Evolutionary conservation across 768 basidiomycete genomes (phyloP), one percentile per base, ranked within the genome.

Genomic region (Boletus subparvulus): DNA sequence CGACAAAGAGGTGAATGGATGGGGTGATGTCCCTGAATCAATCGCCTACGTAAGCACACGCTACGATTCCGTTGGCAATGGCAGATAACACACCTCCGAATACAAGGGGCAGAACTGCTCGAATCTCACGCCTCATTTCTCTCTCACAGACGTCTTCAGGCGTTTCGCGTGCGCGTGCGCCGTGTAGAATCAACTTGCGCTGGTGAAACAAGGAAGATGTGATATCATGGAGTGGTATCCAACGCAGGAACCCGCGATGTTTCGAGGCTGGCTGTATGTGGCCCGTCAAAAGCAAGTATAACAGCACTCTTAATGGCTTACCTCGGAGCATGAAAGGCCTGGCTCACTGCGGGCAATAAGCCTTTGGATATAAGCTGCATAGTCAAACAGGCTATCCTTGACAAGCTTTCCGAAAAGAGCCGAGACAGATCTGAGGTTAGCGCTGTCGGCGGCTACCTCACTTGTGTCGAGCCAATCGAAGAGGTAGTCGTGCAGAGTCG

Each of bases 401-500:
- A 89, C 81, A 2, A 94, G 78, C 66, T 88, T 85, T 4, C 85
- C 90, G 52, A 84, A 90, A 8, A 93, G 72, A 16, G 86, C 72
- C 11, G 89, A 80, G 28, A 91, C 80, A n/a, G 81, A 71, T 32
- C 78, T 74, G 4, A 89, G 73, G 62, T 85, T 88, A 7, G 71
- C 72, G 14, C 68, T 54, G 32, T 90, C 82, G 1, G 77, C 80
- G 4, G 86, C 86, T 17, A 83, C 79, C 7, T 84, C 81, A 11
- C 80, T 86, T 1, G 76, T 75, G 65, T 93, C 88, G 28, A 93
- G 72, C 92, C 92, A 94, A 49, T 88, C 84, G 62, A 94, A 92
- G 11, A 94, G 72, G 57, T 84, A 77, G 59, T 92, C 87, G 60
- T 93, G 91, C 8, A 93, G 72, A 53, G 83, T 79, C 53, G 82